Evolutionary conservation across 106 monocot species (phyloP).

Genomic region (Ottelia alismoides): DNA sequence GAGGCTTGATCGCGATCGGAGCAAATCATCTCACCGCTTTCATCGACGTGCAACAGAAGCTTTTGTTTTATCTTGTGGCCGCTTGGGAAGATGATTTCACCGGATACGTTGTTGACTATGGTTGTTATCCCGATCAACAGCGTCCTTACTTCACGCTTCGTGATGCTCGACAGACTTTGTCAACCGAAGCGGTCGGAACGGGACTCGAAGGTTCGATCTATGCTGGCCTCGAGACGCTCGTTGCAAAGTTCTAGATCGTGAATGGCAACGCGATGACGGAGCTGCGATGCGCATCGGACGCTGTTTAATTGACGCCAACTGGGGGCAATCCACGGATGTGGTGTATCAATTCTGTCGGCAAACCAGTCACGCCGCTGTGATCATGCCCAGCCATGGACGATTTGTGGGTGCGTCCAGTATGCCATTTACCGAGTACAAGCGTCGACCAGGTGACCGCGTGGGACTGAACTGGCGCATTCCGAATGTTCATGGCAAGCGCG

Average conservation of each 20-base stretch:
- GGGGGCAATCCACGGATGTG: too few species aligned
- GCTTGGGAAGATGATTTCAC: too few species aligned
- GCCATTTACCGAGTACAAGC: too few species aligned
- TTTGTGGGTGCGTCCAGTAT: too few species aligned
- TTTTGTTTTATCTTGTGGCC: neutral
- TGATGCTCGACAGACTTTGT: neutral
- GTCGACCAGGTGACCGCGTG: too few species aligned
- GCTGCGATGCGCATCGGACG: neutral
- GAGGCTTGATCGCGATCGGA: neutral
- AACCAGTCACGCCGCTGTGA: neutral
- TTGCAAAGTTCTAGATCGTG: neutral
- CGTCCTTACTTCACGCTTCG: neutral
- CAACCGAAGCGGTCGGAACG: neutral
- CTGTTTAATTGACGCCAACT: too few species aligned
- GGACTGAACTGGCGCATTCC: too few species aligned
- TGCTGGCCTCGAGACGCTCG: neutral
- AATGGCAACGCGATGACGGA: neutral
- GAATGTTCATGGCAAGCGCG: neutral
- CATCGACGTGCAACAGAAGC: neutral
- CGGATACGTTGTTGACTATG: neutral
- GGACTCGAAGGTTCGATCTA: neutral
- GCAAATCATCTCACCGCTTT: too few species aligned
- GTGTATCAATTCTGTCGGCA: neutral
- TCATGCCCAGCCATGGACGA: too few species aligned
- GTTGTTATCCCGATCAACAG: too few species aligned